Evolutionary conservation across 192 early-diverging fungal genomes (phyloP), one percentile per base, ranked within the genome.

Genomic region (Funneliformis geosporum): DNA sequence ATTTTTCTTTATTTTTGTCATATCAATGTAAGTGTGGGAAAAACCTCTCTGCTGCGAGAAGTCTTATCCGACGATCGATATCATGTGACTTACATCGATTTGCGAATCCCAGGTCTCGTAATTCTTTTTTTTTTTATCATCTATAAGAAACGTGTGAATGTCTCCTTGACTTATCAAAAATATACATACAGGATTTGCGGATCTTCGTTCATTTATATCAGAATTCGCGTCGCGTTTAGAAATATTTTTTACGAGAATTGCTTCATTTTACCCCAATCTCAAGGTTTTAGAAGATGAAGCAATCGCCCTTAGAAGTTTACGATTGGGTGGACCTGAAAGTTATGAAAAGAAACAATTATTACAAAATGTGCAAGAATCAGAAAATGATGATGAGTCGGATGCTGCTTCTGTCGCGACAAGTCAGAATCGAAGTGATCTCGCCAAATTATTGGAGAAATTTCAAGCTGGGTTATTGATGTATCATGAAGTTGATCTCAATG

Each of bases 41-140:
- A 70, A 40, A 70, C 68, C 0, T 38, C 68, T n/a, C 23, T 70
- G n/a, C 8, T 70, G 7, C 68, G 68, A 9, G 68, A 70, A 23
- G 21, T 70, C 6, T 18, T 70, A 18, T 5, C 68, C 40, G 27
- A 10, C 8, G 27, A 44, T 25, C 3, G 4, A 70, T 70, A 70
- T 70, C 27, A 70, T 70, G 68, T 70, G 18, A 70, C 42, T 12
- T 38, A 70, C 9, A 33, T 70, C n/a, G 68, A 70, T 70, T 23
- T 42, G n/a, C 68, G 68, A 1, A 5, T 70, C 9, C 11, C 68
- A 70, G 68, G 68, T 70, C 33, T 14, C 11, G 9, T 67, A 33
- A 67, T 33, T 7, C 4, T 40, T 40, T 67, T 5, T 33, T 33
- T 67, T 67, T 43, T 2, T n/a, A n/a, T n/a, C n/a, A n/a, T n/a